phyloP scores from a whole-genome alignment of 169 alveolate species.

The Plasmodium malariae region DNA sequence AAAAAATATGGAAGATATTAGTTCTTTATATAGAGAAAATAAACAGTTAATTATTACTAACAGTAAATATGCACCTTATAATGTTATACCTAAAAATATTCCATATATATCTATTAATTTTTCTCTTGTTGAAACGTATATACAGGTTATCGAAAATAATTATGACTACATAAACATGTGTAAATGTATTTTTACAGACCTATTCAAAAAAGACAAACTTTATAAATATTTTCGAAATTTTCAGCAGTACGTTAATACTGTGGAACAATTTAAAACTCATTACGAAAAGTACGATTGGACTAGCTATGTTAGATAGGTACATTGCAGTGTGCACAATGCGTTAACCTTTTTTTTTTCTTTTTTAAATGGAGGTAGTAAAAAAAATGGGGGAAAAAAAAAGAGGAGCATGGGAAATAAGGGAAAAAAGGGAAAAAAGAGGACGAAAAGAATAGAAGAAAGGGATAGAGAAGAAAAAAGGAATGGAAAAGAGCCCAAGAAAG shows the following conservation, averaged over 20 bases:
- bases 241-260: conserved; percentile 63
- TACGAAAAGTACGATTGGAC: conserved; percentile 75
- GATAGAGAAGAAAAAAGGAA: neutral
- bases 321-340: too few relatives aligned
- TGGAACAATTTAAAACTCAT: conserved; percentile 50
- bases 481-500: neutral
- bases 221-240: conserved; percentile 71
- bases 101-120: conserved; percentile 74
- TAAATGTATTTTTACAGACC: conserved; percentile 70
- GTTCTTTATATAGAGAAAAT: conserved; percentile 76
- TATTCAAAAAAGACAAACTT: conserved; percentile 69
- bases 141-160: conserved; percentile 77
- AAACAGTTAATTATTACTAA: conserved; percentile 72
- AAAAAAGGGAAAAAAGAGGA: neutral
- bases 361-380: neutral
- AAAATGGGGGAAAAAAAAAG: neutral
- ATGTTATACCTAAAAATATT: conserved; percentile 71
- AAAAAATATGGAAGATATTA: conserved; percentile 74
- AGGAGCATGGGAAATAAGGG: neutral
- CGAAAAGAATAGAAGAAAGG: neutral
- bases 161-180: conserved; percentile 77
- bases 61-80: conserved; percentile 77
- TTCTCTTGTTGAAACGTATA: conserved; percentile 74
- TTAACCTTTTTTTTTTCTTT: too few relatives aligned
- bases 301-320: conserved; percentile 8